Evolutionary conservation across 208 protist species (phyloP).

Genomic region (Wallacemonas sp.): DNA sequence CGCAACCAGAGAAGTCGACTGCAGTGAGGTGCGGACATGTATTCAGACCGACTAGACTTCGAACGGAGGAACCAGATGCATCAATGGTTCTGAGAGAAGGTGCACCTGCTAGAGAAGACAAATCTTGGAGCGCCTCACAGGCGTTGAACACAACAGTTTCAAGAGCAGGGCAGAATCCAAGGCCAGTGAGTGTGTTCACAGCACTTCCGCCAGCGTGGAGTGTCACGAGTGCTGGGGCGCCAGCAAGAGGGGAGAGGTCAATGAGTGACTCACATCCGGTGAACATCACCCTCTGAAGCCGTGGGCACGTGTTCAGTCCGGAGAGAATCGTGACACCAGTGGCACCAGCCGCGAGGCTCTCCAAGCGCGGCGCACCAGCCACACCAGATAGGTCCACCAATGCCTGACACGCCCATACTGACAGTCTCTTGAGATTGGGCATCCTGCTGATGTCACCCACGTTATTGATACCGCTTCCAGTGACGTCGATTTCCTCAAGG

Average conservation of each 20-base stretch:
- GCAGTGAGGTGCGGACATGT: no score
- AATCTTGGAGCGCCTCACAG: not conserved
- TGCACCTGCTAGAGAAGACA: not conserved
- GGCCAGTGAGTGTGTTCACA: not conserved
- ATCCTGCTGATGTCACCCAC: no score
- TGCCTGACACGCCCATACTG: not conserved
- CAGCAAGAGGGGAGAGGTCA: not conserved
- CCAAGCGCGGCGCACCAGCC: not conserved
- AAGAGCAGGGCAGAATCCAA: not conserved
- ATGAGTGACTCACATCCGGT: not conserved
- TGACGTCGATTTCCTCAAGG: not conserved
- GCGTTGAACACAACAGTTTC: not conserved
- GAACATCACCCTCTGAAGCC: not conserved
- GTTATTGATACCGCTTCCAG: no score
- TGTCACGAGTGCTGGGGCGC: not conserved
- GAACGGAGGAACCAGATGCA: no score
- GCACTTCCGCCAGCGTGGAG: not conserved
- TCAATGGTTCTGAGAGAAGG: no score
- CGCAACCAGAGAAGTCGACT: no score
- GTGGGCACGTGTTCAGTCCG: not conserved
- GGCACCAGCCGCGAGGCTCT: not conserved
- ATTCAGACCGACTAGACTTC: no score
- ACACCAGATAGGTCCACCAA: not conserved
- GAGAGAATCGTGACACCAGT: not conserved
- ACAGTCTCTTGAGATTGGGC: no score